phyloP scores from a whole-genome alignment of 495 filamentous ascomycete species.

The Hyaloscypha bicolor region DNA sequence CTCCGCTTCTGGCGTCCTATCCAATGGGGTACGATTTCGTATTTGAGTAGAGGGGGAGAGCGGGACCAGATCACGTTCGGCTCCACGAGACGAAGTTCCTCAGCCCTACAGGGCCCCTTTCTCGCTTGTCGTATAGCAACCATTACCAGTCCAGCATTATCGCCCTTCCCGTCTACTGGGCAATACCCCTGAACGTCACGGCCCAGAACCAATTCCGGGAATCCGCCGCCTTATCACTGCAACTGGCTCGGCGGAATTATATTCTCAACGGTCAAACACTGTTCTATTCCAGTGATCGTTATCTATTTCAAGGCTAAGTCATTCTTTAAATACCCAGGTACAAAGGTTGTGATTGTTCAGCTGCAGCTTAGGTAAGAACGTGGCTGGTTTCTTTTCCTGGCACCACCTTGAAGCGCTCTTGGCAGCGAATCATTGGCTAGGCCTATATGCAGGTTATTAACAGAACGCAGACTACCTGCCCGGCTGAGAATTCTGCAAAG shows the following conservation, averaged over 20 bases:
- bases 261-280: neutral
- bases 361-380: neutral
- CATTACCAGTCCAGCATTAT: neutral
- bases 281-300: neutral
- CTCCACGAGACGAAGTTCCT: neutral
- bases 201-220: neutral
- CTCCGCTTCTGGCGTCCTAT: neutral
- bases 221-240: neutral
- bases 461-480: neutral
- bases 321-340: neutral
- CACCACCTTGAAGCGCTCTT: neutral
- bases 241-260: neutral
- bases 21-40: neutral
- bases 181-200: too few species aligned
- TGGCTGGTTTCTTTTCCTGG: neutral
- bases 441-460: neutral
- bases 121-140: neutral
- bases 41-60: neutral
- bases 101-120: neutral
- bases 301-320: neutral
- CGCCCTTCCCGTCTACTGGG: neutral
- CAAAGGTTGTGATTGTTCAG: neutral
- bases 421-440: neutral
- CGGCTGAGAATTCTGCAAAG: neutral
- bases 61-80: neutral